A percentile compares a stretch with the other conserved stretches of the same genome.
Evolutionary conservation across 768 basidiomycete genomes (phyloP).

Genomic region (Strobilomyces echinocephalus): DNA sequence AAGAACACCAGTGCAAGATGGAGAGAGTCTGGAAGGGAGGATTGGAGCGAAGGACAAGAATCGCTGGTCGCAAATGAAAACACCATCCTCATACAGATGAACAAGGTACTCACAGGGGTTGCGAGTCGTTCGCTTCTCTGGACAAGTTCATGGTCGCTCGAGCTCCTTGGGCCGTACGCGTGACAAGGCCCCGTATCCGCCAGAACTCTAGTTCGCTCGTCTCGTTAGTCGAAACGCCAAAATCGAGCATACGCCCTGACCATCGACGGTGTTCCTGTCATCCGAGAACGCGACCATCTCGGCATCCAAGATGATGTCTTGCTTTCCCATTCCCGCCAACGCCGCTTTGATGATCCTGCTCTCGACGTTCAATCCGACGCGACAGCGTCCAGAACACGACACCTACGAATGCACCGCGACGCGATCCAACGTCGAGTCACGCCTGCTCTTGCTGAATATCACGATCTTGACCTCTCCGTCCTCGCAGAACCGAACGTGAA

Average conservation of each 20-base stretch:
- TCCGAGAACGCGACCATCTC: constrained; percentile 88
- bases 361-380: neutral
- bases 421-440: constrained; percentile 79
- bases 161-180: constrained; percentile 52
- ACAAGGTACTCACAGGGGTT: constrained; percentile 15
- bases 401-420: constrained; percentile 52
- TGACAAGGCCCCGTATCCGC: constrained; percentile 60
- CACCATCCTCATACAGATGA: neutral
- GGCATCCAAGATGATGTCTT: constrained; percentile 64
- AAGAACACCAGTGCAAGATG: constrained; percentile 85
- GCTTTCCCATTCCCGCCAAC: constrained; percentile 40
- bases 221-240: constrained; percentile 2
- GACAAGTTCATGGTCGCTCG: constrained; percentile 32
- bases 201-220: constrained; percentile 58
- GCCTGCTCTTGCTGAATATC: constrained; percentile 85
- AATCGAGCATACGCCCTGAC: constrained; percentile 36
- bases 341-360: constrained; percentile 56
- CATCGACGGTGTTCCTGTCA: constrained; percentile 53
- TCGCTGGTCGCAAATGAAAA: constrained; percentile 22
- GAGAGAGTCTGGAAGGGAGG: constrained; percentile 37
- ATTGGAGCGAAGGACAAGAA: constrained; percentile 40
- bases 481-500: constrained; percentile 60
- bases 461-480: constrained; percentile 45
- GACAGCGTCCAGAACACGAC: neutral
- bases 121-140: constrained; percentile 19